Evolutionary conservation across 176 grass and related monocot genomes (phyloP).

Genomic region (Aegilops longissima): DNA sequence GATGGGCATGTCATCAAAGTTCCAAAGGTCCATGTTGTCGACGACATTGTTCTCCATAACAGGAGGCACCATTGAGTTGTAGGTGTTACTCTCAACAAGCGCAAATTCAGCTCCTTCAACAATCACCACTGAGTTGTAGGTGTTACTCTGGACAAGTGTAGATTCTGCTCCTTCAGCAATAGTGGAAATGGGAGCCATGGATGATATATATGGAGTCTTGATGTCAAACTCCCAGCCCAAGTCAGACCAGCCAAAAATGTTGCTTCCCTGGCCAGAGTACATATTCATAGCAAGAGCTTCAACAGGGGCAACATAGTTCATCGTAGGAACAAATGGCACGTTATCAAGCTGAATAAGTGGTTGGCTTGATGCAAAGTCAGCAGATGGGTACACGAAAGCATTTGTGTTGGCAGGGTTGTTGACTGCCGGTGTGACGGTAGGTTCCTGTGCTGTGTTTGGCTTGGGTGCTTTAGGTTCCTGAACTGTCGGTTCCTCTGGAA

Average conservation of each 20-base stretch:
- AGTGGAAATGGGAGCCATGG: constrained; percentile 32
- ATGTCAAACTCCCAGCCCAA: constrained; percentile 56
- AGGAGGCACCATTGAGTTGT: constrained; percentile 16
- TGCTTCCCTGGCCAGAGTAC: constrained; percentile 72
- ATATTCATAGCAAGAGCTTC: constrained; percentile 36
- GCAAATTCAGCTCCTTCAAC: neutral
- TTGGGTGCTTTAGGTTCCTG: constrained; percentile 44
- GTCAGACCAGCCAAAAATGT: constrained; percentile 43
- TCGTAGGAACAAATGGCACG: constrained; percentile 17
- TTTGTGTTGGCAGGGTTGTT: constrained; percentile 31
- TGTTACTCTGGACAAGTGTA: too few relatives aligned
- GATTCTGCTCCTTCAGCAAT: constrained; percentile 38
- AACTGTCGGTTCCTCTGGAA: constrained; percentile 47
- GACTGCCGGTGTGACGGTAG: constrained; percentile 21
- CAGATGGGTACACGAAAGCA: constrained; percentile 29
- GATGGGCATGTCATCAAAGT: constrained; percentile 64
- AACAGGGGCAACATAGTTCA: constrained; percentile 37
- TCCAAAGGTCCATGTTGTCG: constrained; percentile 67
- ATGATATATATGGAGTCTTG: constrained; percentile 49
- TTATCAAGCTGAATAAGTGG: constrained; percentile 29
- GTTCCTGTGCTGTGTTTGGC: constrained; percentile 35
- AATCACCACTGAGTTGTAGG: too few relatives aligned
- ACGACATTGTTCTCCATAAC: constrained; percentile 33
- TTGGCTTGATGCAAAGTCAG: constrained; percentile 36
- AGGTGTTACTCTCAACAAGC: neutral